These are phyloP conservation scores for Akanthomyces dipterigenus DNA, from an alignment of 2,329 filamentous ascomycete species.

Conservation along the genomic window DNA sequence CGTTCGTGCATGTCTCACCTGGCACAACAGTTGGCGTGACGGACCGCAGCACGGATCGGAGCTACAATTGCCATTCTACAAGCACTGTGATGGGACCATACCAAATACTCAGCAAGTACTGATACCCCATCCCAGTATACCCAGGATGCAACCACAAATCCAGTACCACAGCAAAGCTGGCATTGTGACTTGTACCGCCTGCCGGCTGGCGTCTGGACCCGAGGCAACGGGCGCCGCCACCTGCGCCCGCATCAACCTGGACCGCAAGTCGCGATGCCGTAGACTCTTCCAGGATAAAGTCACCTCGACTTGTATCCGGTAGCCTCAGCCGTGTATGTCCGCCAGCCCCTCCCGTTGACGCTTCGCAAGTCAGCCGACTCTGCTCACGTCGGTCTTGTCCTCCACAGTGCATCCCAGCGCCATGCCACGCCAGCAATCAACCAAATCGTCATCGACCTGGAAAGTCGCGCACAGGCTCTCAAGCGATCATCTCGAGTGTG, in stretches of 20 bases:
- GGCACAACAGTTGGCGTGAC: neutral
- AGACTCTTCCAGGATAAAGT: neutral
- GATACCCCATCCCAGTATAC: too few relatives aligned
- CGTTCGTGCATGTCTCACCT: neutral
- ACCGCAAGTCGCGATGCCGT: neutral
- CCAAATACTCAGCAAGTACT: too few relatives aligned
- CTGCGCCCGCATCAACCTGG: neutral
- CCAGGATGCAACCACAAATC: neutral
- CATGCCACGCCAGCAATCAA: too few relatives aligned
- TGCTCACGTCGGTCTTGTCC: too few relatives aligned
- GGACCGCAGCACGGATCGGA: neutral
- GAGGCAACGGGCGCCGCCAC: neutral
- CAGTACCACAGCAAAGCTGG: neutral
- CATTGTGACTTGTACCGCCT: neutral
- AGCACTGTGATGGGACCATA: neutral
- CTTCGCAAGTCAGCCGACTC: too few relatives aligned
- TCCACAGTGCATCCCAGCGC: too few relatives aligned
- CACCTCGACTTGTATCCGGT: neutral
- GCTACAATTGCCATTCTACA: neutral
- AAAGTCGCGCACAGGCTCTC: neutral
- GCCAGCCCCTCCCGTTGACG: too few relatives aligned
- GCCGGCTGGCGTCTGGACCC: neutral
- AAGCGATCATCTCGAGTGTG: neutral
- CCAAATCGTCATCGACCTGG: neutral
- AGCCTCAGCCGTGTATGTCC: too few relatives aligned